phyloP scores from a whole-genome alignment of 1,139 yeast species.

The Saccharomyces hybrid region DNA sequence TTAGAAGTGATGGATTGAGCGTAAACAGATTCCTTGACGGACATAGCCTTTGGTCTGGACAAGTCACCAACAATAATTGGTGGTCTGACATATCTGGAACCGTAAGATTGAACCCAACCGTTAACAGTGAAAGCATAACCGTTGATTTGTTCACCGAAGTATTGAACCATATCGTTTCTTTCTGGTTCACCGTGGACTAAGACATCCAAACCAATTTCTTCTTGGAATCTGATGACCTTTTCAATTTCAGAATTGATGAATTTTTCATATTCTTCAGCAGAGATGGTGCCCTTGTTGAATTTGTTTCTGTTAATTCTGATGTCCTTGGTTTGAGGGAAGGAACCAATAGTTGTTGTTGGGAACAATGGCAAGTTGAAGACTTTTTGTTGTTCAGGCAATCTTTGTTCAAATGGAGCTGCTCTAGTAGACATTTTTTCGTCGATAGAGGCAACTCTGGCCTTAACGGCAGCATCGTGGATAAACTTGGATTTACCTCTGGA shows the following conservation, averaged over 20 bases:
- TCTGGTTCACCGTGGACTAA: constrained; percentile 99
- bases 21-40: constrained; percentile 97
- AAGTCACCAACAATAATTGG: constrained; percentile 99
- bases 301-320: constrained; percentile 98
- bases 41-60: constrained; percentile 97
- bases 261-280: constrained; percentile 90
- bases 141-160: constrained; percentile 97
- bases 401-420: constrained; percentile 74
- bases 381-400: constrained; percentile 81
- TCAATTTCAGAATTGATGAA: constrained; percentile 96
- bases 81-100: constrained; percentile 99
- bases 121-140: constrained; percentile 97
- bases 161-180: constrained; percentile 99
- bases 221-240: constrained; percentile 96
- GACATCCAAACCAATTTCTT: constrained; percentile 95
- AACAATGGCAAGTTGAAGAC: constrained; percentile 90
- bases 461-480: constrained; percentile 88
- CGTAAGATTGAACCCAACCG: constrained; percentile 99
- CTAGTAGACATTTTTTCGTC: constrained; percentile 77
- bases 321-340: constrained; percentile 99
- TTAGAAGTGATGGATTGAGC: constrained; percentile 93
- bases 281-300: constrained; percentile 90
- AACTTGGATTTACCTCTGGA: constrained; percentile 82
- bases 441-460: constrained; percentile 77
- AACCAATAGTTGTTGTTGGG: constrained; percentile 99